Evolutionary conservation across 176 grass and related monocot genomes (phyloP).

Genomic region (Carex pumila): DNA sequence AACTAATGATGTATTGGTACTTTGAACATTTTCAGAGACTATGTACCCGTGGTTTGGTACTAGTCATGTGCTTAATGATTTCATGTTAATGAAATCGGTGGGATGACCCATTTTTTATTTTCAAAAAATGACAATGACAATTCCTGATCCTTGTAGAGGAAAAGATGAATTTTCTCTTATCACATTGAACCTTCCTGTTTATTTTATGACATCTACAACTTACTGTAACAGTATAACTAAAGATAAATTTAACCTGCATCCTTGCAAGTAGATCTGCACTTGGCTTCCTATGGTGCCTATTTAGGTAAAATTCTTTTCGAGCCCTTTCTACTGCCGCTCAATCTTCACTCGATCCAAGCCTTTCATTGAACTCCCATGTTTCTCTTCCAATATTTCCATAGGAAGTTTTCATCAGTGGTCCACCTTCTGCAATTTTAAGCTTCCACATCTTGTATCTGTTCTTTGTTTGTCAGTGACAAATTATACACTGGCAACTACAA

Average conservation of each 20-base stretch:
- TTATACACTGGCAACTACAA: too few species aligned
- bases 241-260: slow-evolving; percentile 45
- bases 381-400: slow-evolving; percentile 44
- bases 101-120: too few species aligned
- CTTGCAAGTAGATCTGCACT: slow-evolving; percentile 61
- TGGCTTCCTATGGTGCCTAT: slow-evolving; percentile 39
- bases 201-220: not conserved
- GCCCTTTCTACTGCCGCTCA: slow-evolving; percentile 28
- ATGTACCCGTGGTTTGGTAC: too few species aligned
- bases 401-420: slow-evolving; percentile 32
- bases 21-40: too few species aligned
- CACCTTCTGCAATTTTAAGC: slow-evolving; percentile 56
- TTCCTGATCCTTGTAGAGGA: too few species aligned
- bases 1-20: too few species aligned
- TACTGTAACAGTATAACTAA: not conserved
- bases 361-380: slow-evolving; percentile 56
- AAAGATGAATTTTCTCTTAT: too few species aligned
- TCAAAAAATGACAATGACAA: too few species aligned
- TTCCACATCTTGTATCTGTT: slow-evolving; percentile 39
- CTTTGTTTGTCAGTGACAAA: not conserved
- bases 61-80: too few species aligned
- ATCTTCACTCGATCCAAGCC: slow-evolving; percentile 43
- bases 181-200: too few species aligned
- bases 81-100: too few species aligned
- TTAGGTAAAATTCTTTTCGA: slow-evolving; percentile 34